Base-by-base conservation (phyloP, 441 rosid species). In the Euphorbia corollata region DNA sequence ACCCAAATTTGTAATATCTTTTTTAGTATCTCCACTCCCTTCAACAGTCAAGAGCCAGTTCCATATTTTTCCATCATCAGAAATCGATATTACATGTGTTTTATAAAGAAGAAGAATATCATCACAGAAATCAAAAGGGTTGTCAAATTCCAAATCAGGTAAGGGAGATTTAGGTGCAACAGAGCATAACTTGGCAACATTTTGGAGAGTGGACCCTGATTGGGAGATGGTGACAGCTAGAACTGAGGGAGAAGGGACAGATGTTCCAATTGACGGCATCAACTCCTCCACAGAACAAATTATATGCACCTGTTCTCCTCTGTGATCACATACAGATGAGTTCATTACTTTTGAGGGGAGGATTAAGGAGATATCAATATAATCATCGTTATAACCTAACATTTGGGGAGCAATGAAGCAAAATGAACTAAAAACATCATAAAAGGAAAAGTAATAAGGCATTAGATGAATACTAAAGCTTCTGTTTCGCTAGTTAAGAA, bases 31-130 rank as follows among this genome's bases (percentile, higher is more conserved):
- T 58, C 75, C 85, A 65, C 78, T 76, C 71, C 88, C 90, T 87
- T 93, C 91, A 71, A 87, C 86, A 68, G 87, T 89, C 81, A 91
- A 75, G 73, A 89, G 88, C 99, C 99, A 93, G 77, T 81, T 87
- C 97, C 97, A 91, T 66, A 89, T 73, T 84, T 89, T 93, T 64
- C 99, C 96, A 73, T 93, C 97, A 73, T 93, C 97, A 72, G 99
- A 89, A 73, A 93, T 85, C 76, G 96, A 89, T 68, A 91, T 73
- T 74, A 93, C 60, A 68, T 75, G 82, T 24, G 92, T 84, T 82
- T 86, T 86, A 30, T 88, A 82, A 73, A 80, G 82, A 77, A 80
- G 82, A 77, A 82, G 80, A 65, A 87, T 80, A 68, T 91, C 86
- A 61, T 91, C 96, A 57, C 78, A 78, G 76, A 93, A 87, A 80